Evolutionary conservation across 768 basidiomycete species (phyloP).

Genomic region (Rhizopogon sp.): DNA sequence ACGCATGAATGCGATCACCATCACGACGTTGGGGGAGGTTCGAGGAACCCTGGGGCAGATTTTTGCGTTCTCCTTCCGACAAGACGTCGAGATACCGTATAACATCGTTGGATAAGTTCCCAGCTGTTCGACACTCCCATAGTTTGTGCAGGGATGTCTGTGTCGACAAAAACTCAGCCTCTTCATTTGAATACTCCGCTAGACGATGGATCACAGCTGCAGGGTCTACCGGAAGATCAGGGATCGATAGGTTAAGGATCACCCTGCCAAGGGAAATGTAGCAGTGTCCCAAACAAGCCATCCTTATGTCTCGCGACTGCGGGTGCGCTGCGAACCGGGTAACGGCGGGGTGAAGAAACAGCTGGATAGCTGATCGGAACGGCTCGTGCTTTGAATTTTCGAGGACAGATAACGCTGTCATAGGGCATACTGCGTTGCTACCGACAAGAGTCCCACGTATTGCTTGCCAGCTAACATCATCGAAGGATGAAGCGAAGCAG

Average conservation of each 20-base stretch:
- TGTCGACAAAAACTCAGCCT: constrained; percentile 33
- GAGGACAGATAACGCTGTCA: constrained; percentile 25
- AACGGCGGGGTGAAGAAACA: constrained; percentile 18
- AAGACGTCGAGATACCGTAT: constrained; percentile 38
- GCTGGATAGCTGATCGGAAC: constrained; percentile 30
- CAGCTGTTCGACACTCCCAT: constrained; percentile 52
- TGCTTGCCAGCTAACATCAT: constrained; percentile 15
- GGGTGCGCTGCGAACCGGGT: constrained; percentile 11
- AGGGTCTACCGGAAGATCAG: constrained; percentile 85
- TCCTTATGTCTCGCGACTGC: constrained; percentile 14
- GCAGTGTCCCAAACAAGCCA: constrained; percentile 34
- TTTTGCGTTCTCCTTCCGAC: constrained; percentile 25
- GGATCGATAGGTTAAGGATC: constrained; percentile 70
- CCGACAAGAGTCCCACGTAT: constrained; percentile 5
- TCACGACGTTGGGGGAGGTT: constrained; percentile 33
- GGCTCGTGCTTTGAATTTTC: constrained; percentile 27
- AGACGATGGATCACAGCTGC: constrained; percentile 54
- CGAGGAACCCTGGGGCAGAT: constrained; percentile 20
- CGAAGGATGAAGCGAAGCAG: constrained; percentile 40
- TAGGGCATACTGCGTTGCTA: constrained; percentile 15
- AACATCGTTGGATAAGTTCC: constrained; percentile 48
- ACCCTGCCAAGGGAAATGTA: constrained; percentile 62
- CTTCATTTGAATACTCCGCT: constrained; percentile 37
- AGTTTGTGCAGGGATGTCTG: constrained; percentile 51
- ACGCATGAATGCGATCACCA: constrained; percentile 48